Base-by-base conservation (phyloP, 2,329 filamentous ascomycete genomes). In the Colletotrichum chrysophilum region DNA sequence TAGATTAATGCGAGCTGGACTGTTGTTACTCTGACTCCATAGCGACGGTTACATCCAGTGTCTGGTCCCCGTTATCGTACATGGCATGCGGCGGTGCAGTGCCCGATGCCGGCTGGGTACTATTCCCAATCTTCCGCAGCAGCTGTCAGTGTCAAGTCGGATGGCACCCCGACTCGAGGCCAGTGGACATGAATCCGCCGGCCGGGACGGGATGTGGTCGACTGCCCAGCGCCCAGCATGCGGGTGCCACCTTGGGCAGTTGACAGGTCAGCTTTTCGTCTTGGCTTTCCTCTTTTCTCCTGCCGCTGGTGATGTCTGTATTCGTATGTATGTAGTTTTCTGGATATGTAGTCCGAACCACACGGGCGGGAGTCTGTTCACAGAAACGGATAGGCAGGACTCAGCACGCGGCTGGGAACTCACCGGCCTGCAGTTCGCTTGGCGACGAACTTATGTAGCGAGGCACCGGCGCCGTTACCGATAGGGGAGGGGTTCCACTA, bases 401-500 rank as follows among this genome's bases (percentile, higher is more conserved):
- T 52, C 43, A 52, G 6, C 43, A 52, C 43, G 70, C 69, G 56
- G 56, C 28, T 75, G 69, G 62, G 56, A 30, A 13, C 18, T 38
- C 66, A 58, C 21, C 60, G 55, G 38, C 12, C 21, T 30, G 36
- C 32, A 64, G 28, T 56, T 68, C 56, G 73, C 56, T 68, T 67
- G 38, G 43, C 28, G n/a, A 66, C 69, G 32, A 68, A 64, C 56
- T 34, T 52, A 21, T 34, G 74, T 75, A 58, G 73, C 64, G 73
- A 34, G 73, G 56, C 58, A 48, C 62, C 73, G 73, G 73, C 70
- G 64, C 70, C 73, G 73, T 73, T 75, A 26, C 64, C 70, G 64
- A 61, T 58, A 64, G 34, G 70, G 28, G 26, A 58, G 43, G 26
- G 28, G 70, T 12, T 28, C 70, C 74, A 69, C 74, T 65, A 26